phyloP scores from a whole-genome alignment of 352 stramenopile genomes.

The Blastocystis sp. region DNA sequence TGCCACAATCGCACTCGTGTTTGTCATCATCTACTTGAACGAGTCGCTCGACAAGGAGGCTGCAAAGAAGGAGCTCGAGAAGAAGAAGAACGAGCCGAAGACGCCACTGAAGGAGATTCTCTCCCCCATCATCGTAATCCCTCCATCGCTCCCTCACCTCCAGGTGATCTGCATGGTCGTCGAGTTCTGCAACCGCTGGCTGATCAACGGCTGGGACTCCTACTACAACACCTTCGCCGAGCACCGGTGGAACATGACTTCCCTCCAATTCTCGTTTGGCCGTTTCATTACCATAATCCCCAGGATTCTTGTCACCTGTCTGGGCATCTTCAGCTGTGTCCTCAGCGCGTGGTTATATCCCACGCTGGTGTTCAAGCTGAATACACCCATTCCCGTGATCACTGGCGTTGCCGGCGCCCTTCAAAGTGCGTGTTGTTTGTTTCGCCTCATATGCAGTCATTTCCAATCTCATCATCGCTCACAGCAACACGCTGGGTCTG shows the following conservation, averaged over 20 bases:
- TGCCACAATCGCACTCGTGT: constrained; percentile 26
- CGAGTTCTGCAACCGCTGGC: constrained; percentile 54
- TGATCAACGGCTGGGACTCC: constrained; percentile 52
- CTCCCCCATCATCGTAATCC: not conserved
- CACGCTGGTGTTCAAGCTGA: constrained; percentile 1
- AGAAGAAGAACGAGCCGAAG: not conserved
- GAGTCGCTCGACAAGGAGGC: constrained; percentile 36
- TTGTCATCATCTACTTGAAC: constrained; percentile 34
- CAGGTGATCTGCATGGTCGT: constrained; percentile 42
- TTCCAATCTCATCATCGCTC: constrained; percentile 17
- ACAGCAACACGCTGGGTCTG: not conserved
- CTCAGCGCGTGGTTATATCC: not conserved
- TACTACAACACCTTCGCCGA: constrained; percentile 41
- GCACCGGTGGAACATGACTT: not conserved
- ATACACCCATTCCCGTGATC: constrained; percentile 20
- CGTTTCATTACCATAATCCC: not conserved
- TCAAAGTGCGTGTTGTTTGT: constrained; percentile 1
- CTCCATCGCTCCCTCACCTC: not conserved
- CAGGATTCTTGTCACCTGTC: constrained; percentile 35
- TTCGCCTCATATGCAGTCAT: constrained; percentile 5
- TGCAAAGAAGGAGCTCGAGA: not conserved
- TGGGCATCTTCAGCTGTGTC: constrained; percentile 12
- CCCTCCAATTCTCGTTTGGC: constrained; percentile 4
- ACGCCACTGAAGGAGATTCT: not conserved
- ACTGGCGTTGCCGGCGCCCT: not conserved